These are phyloP conservation scores for Colletotrichum kahawae DNA, from an alignment of 2,329 filamentous ascomycete genomes.

Conservation along the genomic window DNA sequence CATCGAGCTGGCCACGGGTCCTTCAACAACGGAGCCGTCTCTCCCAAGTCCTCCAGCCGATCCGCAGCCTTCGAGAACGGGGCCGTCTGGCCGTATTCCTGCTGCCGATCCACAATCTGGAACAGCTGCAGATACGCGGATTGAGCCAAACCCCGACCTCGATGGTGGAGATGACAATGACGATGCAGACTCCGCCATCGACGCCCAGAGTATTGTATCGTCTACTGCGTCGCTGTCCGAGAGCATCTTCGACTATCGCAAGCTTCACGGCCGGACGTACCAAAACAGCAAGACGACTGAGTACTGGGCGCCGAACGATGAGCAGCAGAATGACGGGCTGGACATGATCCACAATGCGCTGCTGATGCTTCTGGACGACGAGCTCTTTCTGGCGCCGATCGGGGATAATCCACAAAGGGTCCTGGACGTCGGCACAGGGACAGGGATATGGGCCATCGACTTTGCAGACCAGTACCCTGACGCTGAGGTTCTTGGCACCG, in stretches of 20 bases:
- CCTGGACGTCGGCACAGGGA: conserved; percentile 43
- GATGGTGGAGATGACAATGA: conserved; percentile 24
- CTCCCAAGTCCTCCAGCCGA: not conserved
- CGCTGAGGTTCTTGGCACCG: conserved; percentile 53
- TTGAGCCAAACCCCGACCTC: not conserved
- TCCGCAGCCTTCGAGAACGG: not conserved
- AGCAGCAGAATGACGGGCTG: conserved; percentile 25
- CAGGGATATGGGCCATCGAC: conserved; percentile 45
- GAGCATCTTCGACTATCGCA: conserved; percentile 36
- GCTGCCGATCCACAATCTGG: not conserved
- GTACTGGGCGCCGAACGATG: conserved; percentile 29
- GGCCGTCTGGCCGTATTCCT: not conserved
- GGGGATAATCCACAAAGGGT: conserved; percentile 27
- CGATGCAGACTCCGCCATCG: conserved; percentile 29
- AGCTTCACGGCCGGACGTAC: conserved; percentile 34
- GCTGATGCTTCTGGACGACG: conserved; percentile 35
- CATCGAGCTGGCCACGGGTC: not conserved
- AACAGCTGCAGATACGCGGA: not conserved
- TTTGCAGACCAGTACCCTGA: conserved; percentile 47
- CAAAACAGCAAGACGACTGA: conserved; percentile 31
- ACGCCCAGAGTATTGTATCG: conserved; percentile 18
- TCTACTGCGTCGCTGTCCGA: conserved; percentile 36
- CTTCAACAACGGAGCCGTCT: not conserved
- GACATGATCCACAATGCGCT: conserved; percentile 14
- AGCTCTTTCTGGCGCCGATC: conserved; percentile 42